Evolutionary conservation across 345 rosid species (phyloP).

Genomic region (Cochlearia excelsa): DNA sequence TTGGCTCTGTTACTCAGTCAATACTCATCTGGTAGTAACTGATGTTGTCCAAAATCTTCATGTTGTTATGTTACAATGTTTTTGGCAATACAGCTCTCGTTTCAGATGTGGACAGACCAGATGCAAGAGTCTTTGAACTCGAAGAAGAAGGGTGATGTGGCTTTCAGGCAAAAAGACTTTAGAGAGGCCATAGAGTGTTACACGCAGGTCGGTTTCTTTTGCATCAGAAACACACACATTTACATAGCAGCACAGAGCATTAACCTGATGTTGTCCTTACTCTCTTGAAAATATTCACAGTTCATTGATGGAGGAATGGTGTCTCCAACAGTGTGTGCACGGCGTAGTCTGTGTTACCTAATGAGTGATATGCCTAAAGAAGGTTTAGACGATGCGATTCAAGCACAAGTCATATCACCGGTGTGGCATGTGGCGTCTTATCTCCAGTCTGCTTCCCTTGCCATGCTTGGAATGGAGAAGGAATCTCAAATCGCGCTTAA

Average conservation of each 20-base stretch:
- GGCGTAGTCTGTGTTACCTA: constrained; percentile 77
- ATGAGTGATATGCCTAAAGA: constrained; percentile 75
- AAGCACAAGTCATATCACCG: constrained; percentile 80
- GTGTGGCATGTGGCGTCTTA: constrained; percentile 83
- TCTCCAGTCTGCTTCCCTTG: constrained; percentile 72
- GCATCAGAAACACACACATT: neutral
- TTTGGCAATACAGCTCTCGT: constrained; percentile 66
- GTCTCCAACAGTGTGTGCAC: constrained; percentile 79
- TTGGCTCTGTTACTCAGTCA: constrained; percentile 43
- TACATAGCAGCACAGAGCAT: neutral
- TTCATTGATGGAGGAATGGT: constrained; percentile 80
- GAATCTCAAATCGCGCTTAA: constrained; percentile 78
- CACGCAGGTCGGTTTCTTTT: constrained; percentile 53
- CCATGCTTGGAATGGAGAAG: constrained; percentile 62
- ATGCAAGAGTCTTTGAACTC: constrained; percentile 87
- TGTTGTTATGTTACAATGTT: constrained; percentile 12
- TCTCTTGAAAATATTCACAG: constrained; percentile 40
- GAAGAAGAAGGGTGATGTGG: constrained; percentile 86
- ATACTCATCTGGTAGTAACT: constrained; percentile 49
- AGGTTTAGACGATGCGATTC: constrained; percentile 73
- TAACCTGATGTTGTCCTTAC: constrained; percentile 5
- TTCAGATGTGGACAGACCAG: constrained; percentile 90
- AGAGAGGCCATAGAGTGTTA: constrained; percentile 67
- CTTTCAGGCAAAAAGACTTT: constrained; percentile 81
- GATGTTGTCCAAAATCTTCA: constrained; percentile 41